Conservation (phyloP, 2,329 filamentous ascomycete species). For the Arachnomyces sp. region DNA sequence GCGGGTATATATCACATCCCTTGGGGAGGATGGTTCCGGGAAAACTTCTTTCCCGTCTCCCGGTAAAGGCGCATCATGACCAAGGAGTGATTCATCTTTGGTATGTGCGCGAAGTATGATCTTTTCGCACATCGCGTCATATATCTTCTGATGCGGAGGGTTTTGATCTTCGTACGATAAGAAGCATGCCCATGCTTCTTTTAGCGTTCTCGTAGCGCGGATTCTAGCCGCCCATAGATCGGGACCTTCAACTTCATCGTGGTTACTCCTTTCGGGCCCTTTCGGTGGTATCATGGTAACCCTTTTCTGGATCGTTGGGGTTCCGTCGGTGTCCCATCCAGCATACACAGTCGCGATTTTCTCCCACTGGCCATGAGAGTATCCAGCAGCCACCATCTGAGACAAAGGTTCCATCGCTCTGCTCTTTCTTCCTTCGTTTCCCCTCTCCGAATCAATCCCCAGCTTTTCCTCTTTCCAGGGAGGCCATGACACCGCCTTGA, state of each 20-base stretch:
- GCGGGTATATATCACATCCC: constrained; percentile 50
- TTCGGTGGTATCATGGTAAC: constrained; percentile 31
- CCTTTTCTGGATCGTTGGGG: constrained; percentile 55
- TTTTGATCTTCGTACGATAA: constrained; percentile 44
- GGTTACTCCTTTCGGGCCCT: constrained; percentile 1
- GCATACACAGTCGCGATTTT: constrained; percentile 45
- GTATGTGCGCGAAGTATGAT: constrained; percentile 32
- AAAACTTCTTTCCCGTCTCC: constrained; percentile 50
- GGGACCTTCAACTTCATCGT: constrained; percentile 12
- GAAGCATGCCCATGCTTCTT: constrained; percentile 59
- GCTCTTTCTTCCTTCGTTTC: constrained; percentile 48
- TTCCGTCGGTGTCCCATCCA: constrained; percentile 56
- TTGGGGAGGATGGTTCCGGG: constrained; percentile 47
- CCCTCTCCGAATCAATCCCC: constrained; percentile 52
- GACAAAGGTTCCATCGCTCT: constrained; percentile 48
- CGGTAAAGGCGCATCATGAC: constrained; percentile 29
- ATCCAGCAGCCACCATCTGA: constrained; percentile 54
- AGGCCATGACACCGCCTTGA: constrained; percentile 56
- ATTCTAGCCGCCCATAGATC: constrained; percentile 51
- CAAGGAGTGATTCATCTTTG: constrained; percentile 3
- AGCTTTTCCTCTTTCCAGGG: constrained; percentile 57
- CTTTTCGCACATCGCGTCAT: constrained; percentile 51
- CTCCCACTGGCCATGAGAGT: constrained; percentile 45
- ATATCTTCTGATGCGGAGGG: constrained; percentile 34
- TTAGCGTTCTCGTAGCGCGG: constrained; percentile 49